phyloP scores from a whole-genome alignment of 2,329 filamentous ascomycete species.

The Fusarium sp. region DNA sequence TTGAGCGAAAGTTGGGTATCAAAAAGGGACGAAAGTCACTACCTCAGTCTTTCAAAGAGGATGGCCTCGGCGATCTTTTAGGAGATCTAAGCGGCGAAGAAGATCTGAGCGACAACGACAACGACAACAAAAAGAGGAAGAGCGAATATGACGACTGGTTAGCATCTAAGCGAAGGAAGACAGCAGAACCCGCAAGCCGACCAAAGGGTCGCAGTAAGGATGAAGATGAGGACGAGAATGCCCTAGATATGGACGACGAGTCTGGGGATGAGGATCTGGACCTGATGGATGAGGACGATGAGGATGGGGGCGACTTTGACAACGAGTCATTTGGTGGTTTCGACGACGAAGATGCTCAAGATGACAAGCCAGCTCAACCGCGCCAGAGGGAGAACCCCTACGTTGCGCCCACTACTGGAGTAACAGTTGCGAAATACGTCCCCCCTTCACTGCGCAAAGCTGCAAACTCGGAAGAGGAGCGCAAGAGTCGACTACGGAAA shows the following conservation, averaged over 20 bases:
- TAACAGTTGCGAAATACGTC: conserved; percentile 77
- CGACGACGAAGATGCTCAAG: conserved; percentile 49
- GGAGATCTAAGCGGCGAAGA: conserved; percentile 63
- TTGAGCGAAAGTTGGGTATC: conserved; percentile 90
- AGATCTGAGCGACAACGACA: conserved; percentile 62
- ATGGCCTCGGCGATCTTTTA: conserved; percentile 83
- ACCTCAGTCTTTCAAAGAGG: conserved; percentile 79
- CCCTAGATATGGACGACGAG: conserved; percentile 36
- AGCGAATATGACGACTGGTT: conserved; percentile 70
- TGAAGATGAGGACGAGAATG: conserved; percentile 31
- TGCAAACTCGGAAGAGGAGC: conserved; percentile 72
- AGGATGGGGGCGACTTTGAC: conserved; percentile 47
- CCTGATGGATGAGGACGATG: conserved; percentile 39
- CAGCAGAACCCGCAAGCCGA: conserved; percentile 34
- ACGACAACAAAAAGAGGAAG: conserved; percentile 69
- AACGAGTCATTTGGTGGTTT: conserved; percentile 55
- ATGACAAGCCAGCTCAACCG: conserved; percentile 52
- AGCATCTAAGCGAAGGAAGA: conserved; percentile 66
- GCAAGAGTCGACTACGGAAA: conserved; percentile 75
- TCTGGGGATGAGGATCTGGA: conserved; percentile 38
- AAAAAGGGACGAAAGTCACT: conserved; percentile 79
- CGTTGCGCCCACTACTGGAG: conserved; percentile 71
- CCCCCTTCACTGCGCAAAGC: conserved; percentile 83
- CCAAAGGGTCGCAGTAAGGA: conserved; percentile 35
- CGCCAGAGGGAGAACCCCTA: conserved; percentile 86